Conservation (phyloP, 805 yeast genomes). For the Metschnikowia matae region DNA sequence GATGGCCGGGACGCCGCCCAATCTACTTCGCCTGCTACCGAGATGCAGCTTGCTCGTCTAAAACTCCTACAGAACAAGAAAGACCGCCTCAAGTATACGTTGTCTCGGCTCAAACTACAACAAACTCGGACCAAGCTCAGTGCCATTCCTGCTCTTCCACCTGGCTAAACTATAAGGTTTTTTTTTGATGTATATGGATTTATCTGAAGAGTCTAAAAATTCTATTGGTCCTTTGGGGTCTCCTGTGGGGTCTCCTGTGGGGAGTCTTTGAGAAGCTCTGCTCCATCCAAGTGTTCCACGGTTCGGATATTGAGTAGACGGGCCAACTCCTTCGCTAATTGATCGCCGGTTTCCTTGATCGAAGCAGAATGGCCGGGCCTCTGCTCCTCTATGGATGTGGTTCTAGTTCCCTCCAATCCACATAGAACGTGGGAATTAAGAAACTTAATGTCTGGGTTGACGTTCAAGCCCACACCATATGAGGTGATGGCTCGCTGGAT, state of each 20-base stretch:
- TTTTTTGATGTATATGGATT: background rate
- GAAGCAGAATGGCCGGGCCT: constrained; percentile 15
- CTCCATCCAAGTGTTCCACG: constrained; percentile 36
- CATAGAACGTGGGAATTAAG: constrained; percentile 78
- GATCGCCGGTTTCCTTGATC: constrained; percentile 26
- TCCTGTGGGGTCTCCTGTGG: background rate
- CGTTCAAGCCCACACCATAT: constrained; percentile 86
- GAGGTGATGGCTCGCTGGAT: constrained; percentile 80
- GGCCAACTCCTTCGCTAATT: constrained; percentile 37
- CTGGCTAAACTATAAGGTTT: background rate
- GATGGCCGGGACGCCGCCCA: constrained; percentile 8
- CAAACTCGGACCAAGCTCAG: constrained; percentile 15
- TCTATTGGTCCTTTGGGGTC: background rate
- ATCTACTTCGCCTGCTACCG: constrained; percentile 24
- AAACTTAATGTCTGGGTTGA: constrained; percentile 65
- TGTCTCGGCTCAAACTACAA: constrained; percentile 24
- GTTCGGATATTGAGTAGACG: constrained; percentile 27
- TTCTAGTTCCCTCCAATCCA: constrained; percentile 60
- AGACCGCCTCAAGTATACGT: constrained; percentile 40
- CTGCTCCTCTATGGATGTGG: constrained; percentile 30
- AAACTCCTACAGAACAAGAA: constrained; percentile 39
- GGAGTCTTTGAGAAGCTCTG: constrained; percentile 15
- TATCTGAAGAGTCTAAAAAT: background rate
- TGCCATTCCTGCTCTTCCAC: constrained; percentile 12
- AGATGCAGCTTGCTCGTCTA: constrained; percentile 35